Evolutionary conservation across 208 protist species (phyloP), one percentile per base, ranked within the genome.

Genomic region (Trypanosoma cruzi): DNA sequence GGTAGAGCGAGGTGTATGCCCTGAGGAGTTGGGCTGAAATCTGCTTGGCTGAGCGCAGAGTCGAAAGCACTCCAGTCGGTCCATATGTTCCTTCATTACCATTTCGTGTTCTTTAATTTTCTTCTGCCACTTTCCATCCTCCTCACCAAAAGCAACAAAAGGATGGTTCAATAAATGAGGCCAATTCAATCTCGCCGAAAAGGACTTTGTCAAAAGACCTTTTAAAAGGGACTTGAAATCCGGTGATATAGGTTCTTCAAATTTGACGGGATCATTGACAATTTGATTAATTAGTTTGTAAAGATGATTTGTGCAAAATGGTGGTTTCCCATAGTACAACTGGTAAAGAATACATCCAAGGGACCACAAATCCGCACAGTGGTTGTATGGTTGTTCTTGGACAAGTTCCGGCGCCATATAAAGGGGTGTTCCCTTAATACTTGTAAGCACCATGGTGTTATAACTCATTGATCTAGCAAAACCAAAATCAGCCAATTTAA

Each of bases 401-500:
- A 97, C 92, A 14, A 99, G 84, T 73, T 99, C 97, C 0, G 97
- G 97, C 5, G 95, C 96, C 98, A 99, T 99, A 80, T 99, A 99
- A 22, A 99, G 88, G 28, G 96, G 96, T 32, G 95, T 98, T 18
- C 94, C 95, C 65, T 98, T 99, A 68, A 99, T 98, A 62, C 93
- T 98, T 0, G 96, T 98, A 13, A 99, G 79, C 26, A 98, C 89
- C 46, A 98, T 93, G 1, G 96, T 98, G 68, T 98, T 98, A 73
- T 86, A 90, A 42, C 92, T 97, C 90, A 99, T 98, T 1, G 93
- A 86, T 18, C 97, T 86, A 5, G 98, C 98, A 88, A 99, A 99
- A 7, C 98, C 98, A 89, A 99, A 99, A 86, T 99, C 98, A 56
- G 95, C 98, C 8, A 99, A 79, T 62, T 99, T 99, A n/a, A 99